Percentiles rank a stretch among this genome's conserved stretches.
Conservation (phyloP, 257 asterid genomes). For the Anisodus acutangulus region DNA sequence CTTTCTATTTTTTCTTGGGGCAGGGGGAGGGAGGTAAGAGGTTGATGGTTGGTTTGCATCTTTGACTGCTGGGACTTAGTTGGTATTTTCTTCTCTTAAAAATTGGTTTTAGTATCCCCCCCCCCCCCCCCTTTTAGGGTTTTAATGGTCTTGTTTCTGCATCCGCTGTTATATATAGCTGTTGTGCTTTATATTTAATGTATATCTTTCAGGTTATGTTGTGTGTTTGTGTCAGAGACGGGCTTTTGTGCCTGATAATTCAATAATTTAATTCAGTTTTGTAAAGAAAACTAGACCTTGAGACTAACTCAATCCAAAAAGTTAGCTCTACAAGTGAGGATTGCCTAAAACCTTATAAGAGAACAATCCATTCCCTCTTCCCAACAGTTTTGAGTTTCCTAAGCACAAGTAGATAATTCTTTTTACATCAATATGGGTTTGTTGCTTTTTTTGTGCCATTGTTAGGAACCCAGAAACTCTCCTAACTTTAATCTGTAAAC, state of each 20-base stretch:
- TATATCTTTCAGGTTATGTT: neutral
- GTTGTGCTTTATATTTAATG: constrained; percentile 12
- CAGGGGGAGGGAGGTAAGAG: neutral
- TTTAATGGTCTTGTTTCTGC: neutral
- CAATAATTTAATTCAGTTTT: neutral
- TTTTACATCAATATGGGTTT: neutral
- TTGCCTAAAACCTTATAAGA: neutral
- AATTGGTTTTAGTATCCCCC: neutral
- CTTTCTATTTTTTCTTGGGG: neutral
- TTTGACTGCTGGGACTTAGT: neutral
- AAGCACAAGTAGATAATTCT: constrained; percentile 14
- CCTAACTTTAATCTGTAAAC: no score
- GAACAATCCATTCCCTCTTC: neutral
- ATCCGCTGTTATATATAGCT: neutral
- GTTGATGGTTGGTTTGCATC: neutral
- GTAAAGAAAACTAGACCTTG: neutral
- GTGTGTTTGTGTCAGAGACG: neutral
- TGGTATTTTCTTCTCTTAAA: neutral
- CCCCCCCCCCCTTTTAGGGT: neutral
- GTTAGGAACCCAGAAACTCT: no score
- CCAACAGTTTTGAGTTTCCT: neutral
- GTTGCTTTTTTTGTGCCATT: neutral
- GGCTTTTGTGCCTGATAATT: neutral
- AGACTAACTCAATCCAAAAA: neutral
- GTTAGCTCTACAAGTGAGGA: neutral